Base-by-base conservation (phyloP, 1,284 basidiomycete genomes). In the Boletellus deceptivus region DNA sequence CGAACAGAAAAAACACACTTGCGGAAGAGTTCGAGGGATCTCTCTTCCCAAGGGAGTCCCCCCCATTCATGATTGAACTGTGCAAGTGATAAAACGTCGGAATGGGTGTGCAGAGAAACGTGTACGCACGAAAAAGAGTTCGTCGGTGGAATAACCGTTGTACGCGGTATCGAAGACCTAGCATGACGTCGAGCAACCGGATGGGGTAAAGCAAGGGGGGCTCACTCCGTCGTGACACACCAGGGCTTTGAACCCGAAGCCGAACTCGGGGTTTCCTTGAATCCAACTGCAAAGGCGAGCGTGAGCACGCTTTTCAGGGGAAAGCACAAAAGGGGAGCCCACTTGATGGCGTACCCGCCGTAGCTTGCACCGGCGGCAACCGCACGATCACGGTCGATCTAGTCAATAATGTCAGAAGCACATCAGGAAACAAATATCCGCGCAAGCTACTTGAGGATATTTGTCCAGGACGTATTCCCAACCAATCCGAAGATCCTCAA, bases 21-120 rank as follows among this genome's bases (percentile, higher is more conserved):
- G 58, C 78, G 71, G 41, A 79, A 75, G 20, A 84, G 66, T 17
- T 72, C 74, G 59, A 78, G 77, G 33, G 76, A 71, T 57, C 83
- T 77, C n/a, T 70, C 56, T 14, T 85, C 83, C 87, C 87, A 92
- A 14, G 90, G 89, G 41, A 78, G 76, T 43, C 89, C 89, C 79
- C 89, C 89, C 79, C 88, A 91, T 55, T 91, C 91, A 57, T 90
- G 85, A 65, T 90, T 89, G 72, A 87, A 87, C 88, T 90, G 3
- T 9, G 25, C 3, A 25, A 8, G 9, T 13, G 49, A 6, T 33
- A 25, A 3, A 39, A 18, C 20, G 33, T 52, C 29, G 25, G 14
- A 31, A 24, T 17, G 47, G 29, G 22, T 6, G 1, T 13, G 40
- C 14, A 38, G 36, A 18, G 34, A 45, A 31, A 31, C 13, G 22